Percentiles rank a stretch among this genome's conserved stretches.
phyloP scores from a whole-genome alignment of 2,329 filamentous ascomycete species.

The Chaetomium sp. region DNA sequence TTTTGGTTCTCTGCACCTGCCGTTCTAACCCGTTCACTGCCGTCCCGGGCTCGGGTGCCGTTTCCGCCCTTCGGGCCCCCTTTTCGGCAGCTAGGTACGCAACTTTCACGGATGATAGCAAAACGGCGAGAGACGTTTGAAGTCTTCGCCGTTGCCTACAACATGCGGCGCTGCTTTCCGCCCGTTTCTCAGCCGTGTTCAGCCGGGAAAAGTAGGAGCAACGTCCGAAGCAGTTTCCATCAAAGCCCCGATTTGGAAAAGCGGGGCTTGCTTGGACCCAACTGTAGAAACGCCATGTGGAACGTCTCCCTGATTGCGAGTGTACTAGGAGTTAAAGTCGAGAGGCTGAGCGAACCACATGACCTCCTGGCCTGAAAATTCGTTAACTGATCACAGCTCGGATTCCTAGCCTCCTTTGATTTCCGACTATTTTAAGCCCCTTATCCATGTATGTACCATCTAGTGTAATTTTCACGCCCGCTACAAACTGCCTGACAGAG shows the following conservation, averaged over 20 bases:
- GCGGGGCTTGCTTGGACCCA: constrained; percentile 3
- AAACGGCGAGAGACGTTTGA: too few relatives aligned
- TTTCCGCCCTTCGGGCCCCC: constrained; percentile 3
- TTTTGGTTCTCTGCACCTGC: background rate
- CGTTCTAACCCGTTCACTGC: background rate
- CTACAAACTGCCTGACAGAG: background rate
- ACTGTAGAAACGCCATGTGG: too few relatives aligned
- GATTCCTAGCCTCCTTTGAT: background rate
- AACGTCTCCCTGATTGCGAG: background rate
- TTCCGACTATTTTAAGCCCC: background rate
- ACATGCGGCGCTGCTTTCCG: too few relatives aligned
- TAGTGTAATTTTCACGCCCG: background rate
- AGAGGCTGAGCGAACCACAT: constrained; percentile 13
- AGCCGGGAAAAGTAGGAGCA: constrained; percentile 13
- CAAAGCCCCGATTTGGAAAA: constrained; percentile 1
- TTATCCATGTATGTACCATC: background rate
- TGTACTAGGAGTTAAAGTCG: background rate
- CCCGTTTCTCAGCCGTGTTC: background rate
- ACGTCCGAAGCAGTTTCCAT: constrained; percentile 11
- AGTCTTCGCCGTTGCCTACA: too few relatives aligned
- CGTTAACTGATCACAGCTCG: background rate
- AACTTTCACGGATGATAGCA: too few relatives aligned
- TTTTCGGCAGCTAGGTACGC: background rate
- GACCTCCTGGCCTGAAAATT: constrained; percentile 1
- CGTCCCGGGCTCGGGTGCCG: background rate